Conservation (phyloP, 1,284 basidiomycete genomes). For the Phylloporus sp. region DNA sequence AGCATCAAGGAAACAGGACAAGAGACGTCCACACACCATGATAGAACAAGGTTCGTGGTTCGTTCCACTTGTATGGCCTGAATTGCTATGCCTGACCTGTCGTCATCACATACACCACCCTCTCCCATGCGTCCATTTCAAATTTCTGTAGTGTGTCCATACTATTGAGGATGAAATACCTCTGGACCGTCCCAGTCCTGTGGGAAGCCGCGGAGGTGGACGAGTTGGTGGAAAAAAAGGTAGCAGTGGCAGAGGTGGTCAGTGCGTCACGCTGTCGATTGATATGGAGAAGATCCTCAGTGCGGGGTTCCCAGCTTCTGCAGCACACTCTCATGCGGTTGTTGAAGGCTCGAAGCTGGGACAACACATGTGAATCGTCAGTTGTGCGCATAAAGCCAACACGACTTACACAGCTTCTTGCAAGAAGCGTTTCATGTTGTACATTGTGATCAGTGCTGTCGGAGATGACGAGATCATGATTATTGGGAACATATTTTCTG, state of each 20-base stretch:
- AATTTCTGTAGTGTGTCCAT: conserved; percentile 93
- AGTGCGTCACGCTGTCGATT: conserved; percentile 76
- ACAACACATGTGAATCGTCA: not conserved
- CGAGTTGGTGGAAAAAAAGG: conserved; percentile 6
- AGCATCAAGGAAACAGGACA: too few relatives aligned
- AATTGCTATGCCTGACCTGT: conserved; percentile 98
- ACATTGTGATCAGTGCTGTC: conserved; percentile 95
- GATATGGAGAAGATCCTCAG: conserved; percentile 85
- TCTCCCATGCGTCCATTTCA: conserved; percentile 90
- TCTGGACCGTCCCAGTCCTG: conserved; percentile 32
- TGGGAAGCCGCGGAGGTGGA: conserved; percentile 9
- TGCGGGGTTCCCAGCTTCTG: conserved; percentile 72
- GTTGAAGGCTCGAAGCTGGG: conserved; percentile 82
- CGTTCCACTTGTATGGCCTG: conserved; percentile 93
- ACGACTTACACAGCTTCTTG: conserved; percentile 81
- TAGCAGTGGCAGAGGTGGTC: conserved; percentile 41
- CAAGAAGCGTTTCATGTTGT: conserved; percentile 94
- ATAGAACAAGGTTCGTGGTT: conserved; percentile 90
- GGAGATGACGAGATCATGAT: conserved; percentile 93
- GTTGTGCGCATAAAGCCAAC: not conserved
- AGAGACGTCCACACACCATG: conserved; percentile 63
- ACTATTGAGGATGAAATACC: conserved; percentile 89
- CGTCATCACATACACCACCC: conserved; percentile 96
- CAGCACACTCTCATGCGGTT: conserved; percentile 69
- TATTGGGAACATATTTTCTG: conserved; percentile 82